These are phyloP conservation scores for Rhodofomes roseus DNA, from an alignment of 1,284 basidiomycete genomes.

Conservation along the genomic window DNA sequence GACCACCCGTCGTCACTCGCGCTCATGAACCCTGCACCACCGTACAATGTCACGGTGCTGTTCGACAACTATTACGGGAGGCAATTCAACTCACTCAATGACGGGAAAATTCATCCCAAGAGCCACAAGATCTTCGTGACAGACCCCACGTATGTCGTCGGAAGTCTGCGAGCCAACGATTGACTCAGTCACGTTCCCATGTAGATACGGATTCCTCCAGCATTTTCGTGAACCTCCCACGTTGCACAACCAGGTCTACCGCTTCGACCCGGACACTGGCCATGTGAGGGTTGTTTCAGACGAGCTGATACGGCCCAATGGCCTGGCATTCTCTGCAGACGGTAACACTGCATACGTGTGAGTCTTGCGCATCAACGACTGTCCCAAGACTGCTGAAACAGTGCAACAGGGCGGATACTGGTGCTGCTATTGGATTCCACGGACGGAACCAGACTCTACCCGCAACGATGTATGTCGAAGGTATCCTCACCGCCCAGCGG, in stretches of 20 bases:
- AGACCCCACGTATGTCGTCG: conserved; percentile 61
- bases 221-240: conserved; percentile 62
- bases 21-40: conserved; percentile 59
- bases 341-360: conserved; percentile 70
- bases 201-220: conserved; percentile 61
- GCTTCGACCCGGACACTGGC: conserved; percentile 62
- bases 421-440: conserved; percentile 40
- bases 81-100: conserved; percentile 82
- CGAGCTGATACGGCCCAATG: conserved; percentile 59
- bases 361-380: conserved; percentile 21
- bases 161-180: no score
- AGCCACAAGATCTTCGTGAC: conserved; percentile 69
- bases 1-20: conserved; percentile 58
- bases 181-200: background rate
- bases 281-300: conserved; percentile 70
- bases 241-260: conserved; percentile 72
- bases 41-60: conserved; percentile 35
- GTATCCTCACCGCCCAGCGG: background rate
- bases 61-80: conserved; percentile 54
- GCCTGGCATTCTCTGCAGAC: conserved; percentile 66
- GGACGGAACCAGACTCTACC: conserved; percentile 62
- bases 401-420: conserved; percentile 50
- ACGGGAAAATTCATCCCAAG: conserved; percentile 66
- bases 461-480: conserved; percentile 56
- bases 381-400: background rate